phyloP scores from a whole-genome alignment of 345 rosid species.

The Eucalyptus grandis region DNA sequence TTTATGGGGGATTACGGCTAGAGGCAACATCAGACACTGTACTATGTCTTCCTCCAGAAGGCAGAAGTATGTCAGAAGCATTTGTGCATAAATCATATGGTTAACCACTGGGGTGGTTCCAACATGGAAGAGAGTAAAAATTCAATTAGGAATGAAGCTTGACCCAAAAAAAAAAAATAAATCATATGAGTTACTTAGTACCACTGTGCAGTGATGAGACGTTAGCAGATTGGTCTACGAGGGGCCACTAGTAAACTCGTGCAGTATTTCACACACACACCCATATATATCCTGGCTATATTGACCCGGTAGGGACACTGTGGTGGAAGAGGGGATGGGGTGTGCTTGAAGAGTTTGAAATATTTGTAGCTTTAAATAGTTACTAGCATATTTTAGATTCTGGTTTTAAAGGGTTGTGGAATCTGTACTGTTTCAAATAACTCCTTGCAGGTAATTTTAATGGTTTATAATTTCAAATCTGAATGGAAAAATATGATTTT shows the following conservation, averaged over 20 bases:
- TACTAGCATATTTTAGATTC: not conserved
- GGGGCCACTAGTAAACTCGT: not conserved
- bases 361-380: not conserved
- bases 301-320: not conserved
- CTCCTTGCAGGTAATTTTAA: not conserved
- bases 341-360: not conserved
- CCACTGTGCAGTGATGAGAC: not conserved
- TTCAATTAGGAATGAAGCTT: not conserved
- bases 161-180: too few relatives aligned
- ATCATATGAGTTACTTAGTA: not conserved
- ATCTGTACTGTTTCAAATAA: not conserved
- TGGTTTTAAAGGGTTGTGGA: not conserved
- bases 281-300: fast-evolving
- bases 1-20: not conserved
- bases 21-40: not conserved
- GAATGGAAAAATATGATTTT: not conserved
- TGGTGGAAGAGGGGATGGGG: not conserved
- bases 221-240: not conserved
- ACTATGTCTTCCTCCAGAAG: not conserved
- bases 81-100: too few relatives aligned
- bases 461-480: not conserved
- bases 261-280: not conserved
- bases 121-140: not conserved
- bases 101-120: too few relatives aligned
- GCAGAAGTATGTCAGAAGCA: not conserved